phyloP scores from a whole-genome alignment of 305 asterid genomes.

The Plantago coronopus region DNA sequence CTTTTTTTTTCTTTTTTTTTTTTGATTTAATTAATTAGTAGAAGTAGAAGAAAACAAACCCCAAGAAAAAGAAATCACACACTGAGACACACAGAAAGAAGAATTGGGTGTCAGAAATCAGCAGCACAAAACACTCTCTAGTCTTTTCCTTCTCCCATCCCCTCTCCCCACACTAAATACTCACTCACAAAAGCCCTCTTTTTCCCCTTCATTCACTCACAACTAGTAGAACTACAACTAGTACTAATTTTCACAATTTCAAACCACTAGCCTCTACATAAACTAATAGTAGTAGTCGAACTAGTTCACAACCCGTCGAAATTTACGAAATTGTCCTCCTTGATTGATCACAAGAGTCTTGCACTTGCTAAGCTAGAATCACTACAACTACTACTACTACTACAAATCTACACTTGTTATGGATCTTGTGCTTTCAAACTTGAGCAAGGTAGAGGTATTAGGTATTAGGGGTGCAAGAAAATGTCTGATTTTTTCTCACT shows the following conservation, averaged over 20 bases:
- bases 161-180: slow-evolving; percentile 3
- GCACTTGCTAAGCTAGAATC: too few relatives aligned
- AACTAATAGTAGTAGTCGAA: too few relatives aligned
- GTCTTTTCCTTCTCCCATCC: slow-evolving; percentile 15
- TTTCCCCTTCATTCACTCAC: background rate
- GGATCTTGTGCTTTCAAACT: slow-evolving; percentile 41
- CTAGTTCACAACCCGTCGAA: too few relatives aligned
- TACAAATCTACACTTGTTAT: slow-evolving; percentile 25
- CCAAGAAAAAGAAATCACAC: slow-evolving; percentile 25
- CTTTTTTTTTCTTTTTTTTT: slow-evolving; percentile 22
- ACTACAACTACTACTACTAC: too few relatives aligned
- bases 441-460: slow-evolving; percentile 4
- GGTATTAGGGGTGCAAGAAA: slow-evolving; percentile 31
- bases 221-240: slow-evolving; percentile 6
- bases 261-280: background rate
- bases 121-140: slow-evolving; percentile 29
- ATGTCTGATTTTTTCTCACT: slow-evolving; percentile 84
- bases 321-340: too few relatives aligned
- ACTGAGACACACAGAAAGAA: slow-evolving; percentile 18
- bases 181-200: background rate
- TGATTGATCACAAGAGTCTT: too few relatives aligned
- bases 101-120: slow-evolving; percentile 25
- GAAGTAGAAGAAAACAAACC: slow-evolving; percentile 30
- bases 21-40: too few relatives aligned
- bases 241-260: slow-evolving; percentile 6